phyloP scores from a whole-genome alignment of 1,284 basidiomycete species.

The Xerocomus nothofagi region DNA sequence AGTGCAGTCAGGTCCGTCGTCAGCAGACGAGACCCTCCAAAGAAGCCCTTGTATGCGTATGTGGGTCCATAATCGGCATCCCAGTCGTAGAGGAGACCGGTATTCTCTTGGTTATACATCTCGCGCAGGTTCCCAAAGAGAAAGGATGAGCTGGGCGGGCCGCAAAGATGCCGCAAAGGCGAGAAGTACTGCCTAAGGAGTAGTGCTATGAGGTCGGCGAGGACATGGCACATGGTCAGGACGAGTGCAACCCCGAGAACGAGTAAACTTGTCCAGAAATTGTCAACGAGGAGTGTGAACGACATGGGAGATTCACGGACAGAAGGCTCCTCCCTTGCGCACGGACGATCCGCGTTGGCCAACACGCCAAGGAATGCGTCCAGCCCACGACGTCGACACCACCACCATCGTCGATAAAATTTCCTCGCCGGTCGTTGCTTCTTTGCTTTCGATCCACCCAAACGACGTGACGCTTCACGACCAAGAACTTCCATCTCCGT shows the following conservation, averaged over 20 bases:
- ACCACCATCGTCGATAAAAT: conserved; percentile 18
- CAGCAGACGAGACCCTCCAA: conserved; percentile 54
- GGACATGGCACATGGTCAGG: conserved; percentile 14
- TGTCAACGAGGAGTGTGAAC: not conserved
- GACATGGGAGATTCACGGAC: not conserved
- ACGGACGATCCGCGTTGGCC: too few species aligned
- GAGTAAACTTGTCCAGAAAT: not conserved
- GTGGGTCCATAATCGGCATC: conserved; percentile 47
- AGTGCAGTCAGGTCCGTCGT: conserved; percentile 62
- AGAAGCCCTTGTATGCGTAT: conserved; percentile 57
- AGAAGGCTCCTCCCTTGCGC: not conserved
- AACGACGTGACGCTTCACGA: conserved; percentile 25
- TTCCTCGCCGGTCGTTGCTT: conserved; percentile 18
- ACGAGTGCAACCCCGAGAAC: conserved; percentile 1
- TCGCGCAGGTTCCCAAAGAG: conserved; percentile 57
- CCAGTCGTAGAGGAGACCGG: conserved; percentile 50
- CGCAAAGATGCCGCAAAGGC: conserved; percentile 40
- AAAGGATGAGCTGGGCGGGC: conserved; percentile 42
- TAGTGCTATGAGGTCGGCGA: conserved; percentile 38
- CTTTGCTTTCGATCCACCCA: conserved; percentile 31
- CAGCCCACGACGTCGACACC: conserved; percentile 1
- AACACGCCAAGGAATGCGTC: not conserved
- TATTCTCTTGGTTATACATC: conserved; percentile 61
- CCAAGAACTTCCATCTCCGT: conserved; percentile 15
- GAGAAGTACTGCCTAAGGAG: conserved; percentile 39